Evolutionary conservation across 169 alveolate species (phyloP).

Genomic region (Plasmodium vivax): DNA sequence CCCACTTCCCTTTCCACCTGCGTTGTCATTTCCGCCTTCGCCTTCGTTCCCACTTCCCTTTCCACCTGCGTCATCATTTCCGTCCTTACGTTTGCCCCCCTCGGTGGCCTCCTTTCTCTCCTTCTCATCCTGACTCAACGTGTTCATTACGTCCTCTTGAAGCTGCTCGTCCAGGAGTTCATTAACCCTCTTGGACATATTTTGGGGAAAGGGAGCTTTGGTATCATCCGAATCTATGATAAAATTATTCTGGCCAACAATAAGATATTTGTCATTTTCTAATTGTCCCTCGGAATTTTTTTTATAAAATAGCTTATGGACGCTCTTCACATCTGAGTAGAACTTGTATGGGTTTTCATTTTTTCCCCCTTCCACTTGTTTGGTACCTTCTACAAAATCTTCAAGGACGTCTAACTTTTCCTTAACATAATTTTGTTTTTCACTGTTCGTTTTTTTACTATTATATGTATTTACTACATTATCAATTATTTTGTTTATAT

Average conservation of each 20-base stretch:
- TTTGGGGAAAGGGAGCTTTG: constrained; percentile 17
- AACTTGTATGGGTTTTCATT: constrained; percentile 29
- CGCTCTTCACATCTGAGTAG: constrained; percentile 32
- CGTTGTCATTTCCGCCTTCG: not conserved
- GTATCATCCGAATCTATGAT: constrained; percentile 56
- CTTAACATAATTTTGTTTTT: not conserved
- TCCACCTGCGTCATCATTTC: no score
- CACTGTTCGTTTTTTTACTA: not conserved
- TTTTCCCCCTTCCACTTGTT: constrained; percentile 1
- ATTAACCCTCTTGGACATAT: constrained; percentile 10
- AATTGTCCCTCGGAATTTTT: constrained; percentile 14
- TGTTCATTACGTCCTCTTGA: constrained; percentile 23
- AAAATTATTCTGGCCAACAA: constrained; percentile 63
- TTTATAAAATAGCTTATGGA: constrained; percentile 40
- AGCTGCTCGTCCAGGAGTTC: constrained; percentile 17
- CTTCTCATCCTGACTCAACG: not conserved
- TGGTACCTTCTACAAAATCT: constrained; percentile 33
- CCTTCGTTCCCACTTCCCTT: not conserved
- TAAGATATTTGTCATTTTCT: constrained; percentile 20
- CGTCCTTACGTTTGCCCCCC: not conserved
- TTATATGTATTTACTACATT: constrained; percentile 5
- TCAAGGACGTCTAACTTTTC: constrained; percentile 27
- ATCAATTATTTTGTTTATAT: constrained; percentile 23
- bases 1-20: not conserved
- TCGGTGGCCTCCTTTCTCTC: not conserved